Percentiles rank a stretch among this genome's conserved stretches.
phyloP scores from a whole-genome alignment of 2,329 filamentous ascomycete genomes.

The Aspergillus floridensis region DNA sequence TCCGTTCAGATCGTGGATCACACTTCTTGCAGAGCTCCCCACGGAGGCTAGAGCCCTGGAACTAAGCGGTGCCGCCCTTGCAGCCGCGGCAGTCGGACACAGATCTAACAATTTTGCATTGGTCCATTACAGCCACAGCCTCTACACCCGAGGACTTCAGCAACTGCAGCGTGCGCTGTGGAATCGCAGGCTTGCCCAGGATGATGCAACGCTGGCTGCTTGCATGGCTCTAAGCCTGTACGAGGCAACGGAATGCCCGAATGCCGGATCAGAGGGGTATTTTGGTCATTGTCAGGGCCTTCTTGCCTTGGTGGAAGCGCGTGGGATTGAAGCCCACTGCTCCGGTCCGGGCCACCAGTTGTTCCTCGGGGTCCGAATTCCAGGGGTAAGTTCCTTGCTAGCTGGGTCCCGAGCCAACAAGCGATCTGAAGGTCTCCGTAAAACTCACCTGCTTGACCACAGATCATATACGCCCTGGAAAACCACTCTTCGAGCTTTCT shows the following conservation, averaged over 20 bases:
- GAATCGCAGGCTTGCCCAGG: slow-evolving; percentile 29
- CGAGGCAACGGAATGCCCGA: slow-evolving; percentile 37
- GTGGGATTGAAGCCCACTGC: slow-evolving; percentile 33
- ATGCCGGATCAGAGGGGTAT: slow-evolving; percentile 28
- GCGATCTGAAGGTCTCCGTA: neutral
- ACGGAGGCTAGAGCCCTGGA: slow-evolving; percentile 28
- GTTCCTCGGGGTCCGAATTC: slow-evolving; percentile 31
- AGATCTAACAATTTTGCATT: slow-evolving; percentile 13
- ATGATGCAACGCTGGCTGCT: slow-evolving; percentile 37
- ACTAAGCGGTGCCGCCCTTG: neutral
- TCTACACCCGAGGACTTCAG: slow-evolving; percentile 35
- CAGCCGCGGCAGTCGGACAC: neutral
- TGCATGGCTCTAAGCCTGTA: slow-evolving; percentile 39
- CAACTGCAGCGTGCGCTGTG: slow-evolving; percentile 38
- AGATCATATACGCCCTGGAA: slow-evolving; percentile 33
- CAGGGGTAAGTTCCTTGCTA: slow-evolving; percentile 16
- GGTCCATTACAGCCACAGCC: slow-evolving; percentile 27
- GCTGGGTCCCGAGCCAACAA: too few species aligned
- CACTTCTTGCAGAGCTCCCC: slow-evolving; percentile 25
- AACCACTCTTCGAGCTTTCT: slow-evolving; percentile 26
- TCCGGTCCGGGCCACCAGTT: slow-evolving; percentile 33
- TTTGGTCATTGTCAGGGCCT: slow-evolving; percentile 33
- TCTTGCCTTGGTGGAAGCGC: slow-evolving; percentile 30
- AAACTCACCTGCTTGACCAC: neutral
- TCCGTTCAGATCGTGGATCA: slow-evolving; percentile 26